Evolutionary conservation across 805 yeast species (phyloP), one percentile per base, ranked within the genome.

Genomic region (Brettanomyces nanus): DNA sequence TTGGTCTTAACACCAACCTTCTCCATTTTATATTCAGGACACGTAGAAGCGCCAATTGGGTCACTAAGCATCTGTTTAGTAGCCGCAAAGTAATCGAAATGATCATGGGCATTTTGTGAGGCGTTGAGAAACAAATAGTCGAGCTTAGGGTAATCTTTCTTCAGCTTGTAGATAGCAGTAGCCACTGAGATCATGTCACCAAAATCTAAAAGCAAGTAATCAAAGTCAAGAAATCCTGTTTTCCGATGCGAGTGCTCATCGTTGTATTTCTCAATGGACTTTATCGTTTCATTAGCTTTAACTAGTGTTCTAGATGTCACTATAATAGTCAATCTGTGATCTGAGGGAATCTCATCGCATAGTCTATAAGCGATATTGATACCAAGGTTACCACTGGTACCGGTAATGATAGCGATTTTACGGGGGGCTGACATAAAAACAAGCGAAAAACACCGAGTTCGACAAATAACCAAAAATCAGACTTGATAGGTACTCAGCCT

Each of bases 271-370:
- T 76, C 71, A 42, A 86, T 75, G 33, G 61, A 59, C 19, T 65
- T 68, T 35, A 90, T 84, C 18, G 80, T 80, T 45, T 82, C 86
- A 40, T 79, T 79, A 4, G 80, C 97, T 40, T 86, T 75, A 6
- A 95, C 87, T 33, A 90, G 66, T 0, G 95, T 85, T 47, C 99
- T 69, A 4, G 96, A 84, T 0, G 97, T 89, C 9, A 90, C 87
- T 9, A 92, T 77, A 7, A 92, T 64, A 1, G 96, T 87, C 34
- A 92, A 52, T 41, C 81, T 66, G 6, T 65, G 63, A 15, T 67
- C 66, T 1, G 63, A 55, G 5, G 81, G 77, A 3, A 75, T 56
- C 30, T 72, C 69, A 39, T 77, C 80, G 5, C 92, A 66, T 21
- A 92, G 64, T 36, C 97, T 68, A 54, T 81, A 77, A 7, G 94